A percentile compares a stretch with the other conserved stretches of the same genome.
Evolutionary conservation across 768 basidiomycete genomes (phyloP).

Genomic region (Lentinula guzmanii): DNA sequence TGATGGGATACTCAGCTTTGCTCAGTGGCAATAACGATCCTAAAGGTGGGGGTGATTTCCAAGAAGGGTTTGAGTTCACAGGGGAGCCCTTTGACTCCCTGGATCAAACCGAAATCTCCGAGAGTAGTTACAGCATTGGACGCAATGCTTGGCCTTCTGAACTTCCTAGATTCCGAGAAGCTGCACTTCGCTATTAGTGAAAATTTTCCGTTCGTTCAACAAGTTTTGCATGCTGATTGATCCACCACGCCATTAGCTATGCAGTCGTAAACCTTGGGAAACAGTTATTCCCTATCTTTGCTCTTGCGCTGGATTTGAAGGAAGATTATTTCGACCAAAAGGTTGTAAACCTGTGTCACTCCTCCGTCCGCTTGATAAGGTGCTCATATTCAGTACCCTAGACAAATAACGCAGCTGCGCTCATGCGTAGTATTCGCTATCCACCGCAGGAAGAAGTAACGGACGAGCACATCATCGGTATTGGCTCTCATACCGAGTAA

Average conservation of each 20-base stretch:
- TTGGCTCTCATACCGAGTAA: conserved; percentile 80
- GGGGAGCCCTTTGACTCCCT: conserved; percentile 39
- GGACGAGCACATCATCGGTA: conserved; percentile 69
- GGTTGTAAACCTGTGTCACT: conserved; percentile 24
- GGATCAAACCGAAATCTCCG: neutral
- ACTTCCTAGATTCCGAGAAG: conserved; percentile 52
- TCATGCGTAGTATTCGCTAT: conserved; percentile 69
- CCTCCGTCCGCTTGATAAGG: neutral
- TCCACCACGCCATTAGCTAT: conserved; percentile 30
- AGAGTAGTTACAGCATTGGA: conserved; percentile 35
- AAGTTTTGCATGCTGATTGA: neutral
- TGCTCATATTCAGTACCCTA: conserved; percentile 14
- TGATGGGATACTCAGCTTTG: conserved; percentile 71
- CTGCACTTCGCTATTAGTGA: conserved; percentile 63
- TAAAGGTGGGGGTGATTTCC: conserved; percentile 75
- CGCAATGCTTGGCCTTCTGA: conserved; percentile 76
- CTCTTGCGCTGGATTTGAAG: conserved; percentile 55
- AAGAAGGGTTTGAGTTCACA: conserved; percentile 88
- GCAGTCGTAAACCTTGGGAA: conserved; percentile 47
- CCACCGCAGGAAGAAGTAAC: conserved; percentile 61
- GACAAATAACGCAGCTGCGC: conserved; percentile 57
- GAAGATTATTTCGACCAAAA: conserved; percentile 65
- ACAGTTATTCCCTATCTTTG: conserved; percentile 62
- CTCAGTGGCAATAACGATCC: conserved; percentile 73
- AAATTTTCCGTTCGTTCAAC: neutral